These are phyloP conservation scores for Gaultheria prostrata DNA, from an alignment of 148 eudicot genomes.

Conservation along the genomic window DNA sequence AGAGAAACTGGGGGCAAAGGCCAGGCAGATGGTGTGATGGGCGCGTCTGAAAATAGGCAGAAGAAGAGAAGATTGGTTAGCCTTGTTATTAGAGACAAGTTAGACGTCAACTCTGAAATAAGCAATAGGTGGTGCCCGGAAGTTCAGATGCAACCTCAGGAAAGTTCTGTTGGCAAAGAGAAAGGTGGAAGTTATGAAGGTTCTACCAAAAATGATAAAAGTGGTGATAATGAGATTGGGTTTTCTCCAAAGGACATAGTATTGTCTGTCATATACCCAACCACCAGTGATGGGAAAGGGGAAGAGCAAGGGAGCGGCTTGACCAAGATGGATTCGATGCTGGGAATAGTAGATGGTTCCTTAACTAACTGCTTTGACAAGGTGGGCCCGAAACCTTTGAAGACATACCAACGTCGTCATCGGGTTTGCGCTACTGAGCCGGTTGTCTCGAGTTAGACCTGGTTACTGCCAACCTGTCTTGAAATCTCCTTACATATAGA, in stretches of 20 bases:
- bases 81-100: neutral
- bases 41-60: neutral
- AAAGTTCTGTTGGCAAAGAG: conserved; percentile 10
- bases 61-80: conserved; percentile 14
- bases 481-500: neutral
- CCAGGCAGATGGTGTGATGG: neutral
- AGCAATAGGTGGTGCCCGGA: neutral
- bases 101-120: neutral
- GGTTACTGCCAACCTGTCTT: neutral
- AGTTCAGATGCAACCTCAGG: conserved; percentile 13
- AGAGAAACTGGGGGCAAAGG: neutral
- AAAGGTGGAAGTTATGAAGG: neutral
- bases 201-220: neutral
- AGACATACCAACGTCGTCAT: conserved; percentile 5
- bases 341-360: neutral
- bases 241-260: neutral
- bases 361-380: neutral
- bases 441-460: neutral
- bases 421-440: neutral
- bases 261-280: neutral
- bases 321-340: neutral
- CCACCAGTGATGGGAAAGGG: neutral
- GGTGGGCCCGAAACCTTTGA: conserved; percentile 13
- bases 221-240: neutral
- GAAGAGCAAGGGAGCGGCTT: neutral